Percentiles rank a stretch among this genome's conserved stretches.
Conservation (phyloP, 768 basidiomycete species). For the Russula vinacea region DNA sequence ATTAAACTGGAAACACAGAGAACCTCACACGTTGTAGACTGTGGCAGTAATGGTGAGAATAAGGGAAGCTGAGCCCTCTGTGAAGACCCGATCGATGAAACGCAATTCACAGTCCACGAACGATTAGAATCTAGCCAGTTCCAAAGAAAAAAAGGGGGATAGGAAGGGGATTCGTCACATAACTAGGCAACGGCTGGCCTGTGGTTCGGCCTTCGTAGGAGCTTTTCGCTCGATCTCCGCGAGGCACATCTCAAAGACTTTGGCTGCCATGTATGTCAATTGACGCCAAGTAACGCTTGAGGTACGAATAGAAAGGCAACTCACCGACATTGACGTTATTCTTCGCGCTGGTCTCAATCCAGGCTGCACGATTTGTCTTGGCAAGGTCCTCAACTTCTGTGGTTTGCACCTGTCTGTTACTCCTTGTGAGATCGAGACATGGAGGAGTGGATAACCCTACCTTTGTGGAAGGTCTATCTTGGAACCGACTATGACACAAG, state of each 20-base stretch:
- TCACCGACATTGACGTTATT: constrained; percentile 81
- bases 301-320: constrained; percentile 39
- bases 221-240: constrained; percentile 79
- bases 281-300: constrained; percentile 9
- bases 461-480: constrained; percentile 79
- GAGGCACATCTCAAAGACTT: constrained; percentile 82
- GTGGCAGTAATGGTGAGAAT: constrained; percentile 9
- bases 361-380: constrained; percentile 66
- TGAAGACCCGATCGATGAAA: constrained; percentile 18
- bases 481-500: constrained; percentile 92
- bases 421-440: constrained; percentile 22
- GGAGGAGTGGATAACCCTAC: constrained; percentile 44
- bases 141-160: background rate
- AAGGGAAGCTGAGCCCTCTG: constrained; percentile 9
- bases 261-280: constrained; percentile 44
- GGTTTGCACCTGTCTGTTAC: constrained; percentile 67
- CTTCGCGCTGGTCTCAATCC: constrained; percentile 88
- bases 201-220: constrained; percentile 45
- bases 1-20: constrained; percentile 19
- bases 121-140: constrained; percentile 17
- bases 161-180: constrained; percentile 44
- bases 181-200: constrained; percentile 47
- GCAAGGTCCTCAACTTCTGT: constrained; percentile 77
- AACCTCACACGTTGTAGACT: constrained; percentile 18
- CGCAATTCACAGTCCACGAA: constrained; percentile 12